phyloP scores from a whole-genome alignment of 495 filamentous ascomycete genomes.

The Pyrenula massariospora region DNA sequence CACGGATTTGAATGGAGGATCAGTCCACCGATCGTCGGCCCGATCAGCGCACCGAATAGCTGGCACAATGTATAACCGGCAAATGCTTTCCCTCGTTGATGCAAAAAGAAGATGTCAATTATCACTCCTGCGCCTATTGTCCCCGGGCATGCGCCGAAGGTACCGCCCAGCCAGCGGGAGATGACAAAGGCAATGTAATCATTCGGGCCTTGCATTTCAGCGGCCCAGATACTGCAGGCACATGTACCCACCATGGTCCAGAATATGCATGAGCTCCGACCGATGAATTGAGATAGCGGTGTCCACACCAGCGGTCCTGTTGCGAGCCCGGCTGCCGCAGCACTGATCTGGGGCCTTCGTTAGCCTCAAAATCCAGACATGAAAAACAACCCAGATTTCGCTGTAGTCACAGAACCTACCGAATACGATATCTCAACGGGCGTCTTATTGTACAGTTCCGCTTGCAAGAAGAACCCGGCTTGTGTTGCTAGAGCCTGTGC shows the following conservation, averaged over 20 bases:
- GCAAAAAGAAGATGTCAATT: constrained; percentile 33
- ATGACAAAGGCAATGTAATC: constrained; percentile 32
- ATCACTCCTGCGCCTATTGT: constrained; percentile 27
- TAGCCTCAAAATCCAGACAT: constrained; percentile 4
- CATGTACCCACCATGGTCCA: constrained; percentile 27
- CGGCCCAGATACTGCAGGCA: constrained; percentile 26
- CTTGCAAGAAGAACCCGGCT: constrained; percentile 1
- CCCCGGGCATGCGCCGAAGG: constrained; percentile 26
- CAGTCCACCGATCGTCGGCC: constrained; percentile 33
- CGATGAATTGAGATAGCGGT: constrained; percentile 24
- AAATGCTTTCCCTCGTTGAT: constrained; percentile 34
- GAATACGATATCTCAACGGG: constrained; percentile 3
- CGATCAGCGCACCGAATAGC: constrained; percentile 27
- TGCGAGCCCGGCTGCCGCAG: constrained; percentile 27
- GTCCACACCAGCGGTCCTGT: constrained; percentile 31
- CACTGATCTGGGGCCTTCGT: constrained; percentile 17
- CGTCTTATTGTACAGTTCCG: constrained; percentile 1
- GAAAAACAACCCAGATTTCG: constrained; percentile 2
- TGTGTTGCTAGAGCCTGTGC: not conserved
- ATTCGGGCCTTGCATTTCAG: constrained; percentile 25
- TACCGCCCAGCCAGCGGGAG: constrained; percentile 28
- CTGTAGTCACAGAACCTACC: not conserved
- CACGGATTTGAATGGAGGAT: constrained; percentile 28
- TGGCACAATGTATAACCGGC: constrained; percentile 27
- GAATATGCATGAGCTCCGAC: constrained; percentile 29